Conservation (phyloP, 129 eudicot genomes). For the Artemisia annua region DNA sequence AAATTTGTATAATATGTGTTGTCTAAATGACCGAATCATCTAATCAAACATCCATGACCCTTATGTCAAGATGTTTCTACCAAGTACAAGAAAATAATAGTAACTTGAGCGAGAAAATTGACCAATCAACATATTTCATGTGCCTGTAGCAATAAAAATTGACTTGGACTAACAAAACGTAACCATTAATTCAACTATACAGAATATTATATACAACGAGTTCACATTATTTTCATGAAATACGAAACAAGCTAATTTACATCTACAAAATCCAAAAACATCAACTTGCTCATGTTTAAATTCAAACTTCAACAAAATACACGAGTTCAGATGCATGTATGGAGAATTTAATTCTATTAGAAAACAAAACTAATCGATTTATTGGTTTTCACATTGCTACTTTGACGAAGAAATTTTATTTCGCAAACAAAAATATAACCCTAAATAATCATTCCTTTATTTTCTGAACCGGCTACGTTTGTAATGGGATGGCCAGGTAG, state of each 20-base stretch:
- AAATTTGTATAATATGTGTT: no score
- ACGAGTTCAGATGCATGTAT: conserved; percentile 28
- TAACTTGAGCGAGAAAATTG: conserved; percentile 21
- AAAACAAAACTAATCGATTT: conserved; percentile 3
- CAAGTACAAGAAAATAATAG: no score
- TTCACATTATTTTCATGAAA: not conserved
- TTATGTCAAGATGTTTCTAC: no score
- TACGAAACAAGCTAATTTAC: not conserved
- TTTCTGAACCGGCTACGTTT: no score
- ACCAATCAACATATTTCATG: conserved; percentile 15
- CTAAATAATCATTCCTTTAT: not conserved
- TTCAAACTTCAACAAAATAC: conserved; percentile 30
- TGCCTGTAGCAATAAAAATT: conserved; percentile 18
- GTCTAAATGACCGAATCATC: no score
- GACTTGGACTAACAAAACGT: conserved; percentile 28
- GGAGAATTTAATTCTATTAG: not conserved
- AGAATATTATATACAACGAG: not conserved
- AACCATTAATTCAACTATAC: conserved; percentile 14
- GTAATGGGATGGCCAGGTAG: no score
- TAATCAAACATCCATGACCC: no score
- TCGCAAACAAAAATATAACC: not conserved
- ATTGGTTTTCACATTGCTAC: not conserved
- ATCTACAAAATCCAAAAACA: conserved; percentile 10
- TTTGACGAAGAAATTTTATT: not conserved
- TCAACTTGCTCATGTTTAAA: conserved; percentile 13